Evolutionary conservation across 2,329 filamentous ascomycete genomes (phyloP).

Genomic region (Aspergillus arachidicola): DNA sequence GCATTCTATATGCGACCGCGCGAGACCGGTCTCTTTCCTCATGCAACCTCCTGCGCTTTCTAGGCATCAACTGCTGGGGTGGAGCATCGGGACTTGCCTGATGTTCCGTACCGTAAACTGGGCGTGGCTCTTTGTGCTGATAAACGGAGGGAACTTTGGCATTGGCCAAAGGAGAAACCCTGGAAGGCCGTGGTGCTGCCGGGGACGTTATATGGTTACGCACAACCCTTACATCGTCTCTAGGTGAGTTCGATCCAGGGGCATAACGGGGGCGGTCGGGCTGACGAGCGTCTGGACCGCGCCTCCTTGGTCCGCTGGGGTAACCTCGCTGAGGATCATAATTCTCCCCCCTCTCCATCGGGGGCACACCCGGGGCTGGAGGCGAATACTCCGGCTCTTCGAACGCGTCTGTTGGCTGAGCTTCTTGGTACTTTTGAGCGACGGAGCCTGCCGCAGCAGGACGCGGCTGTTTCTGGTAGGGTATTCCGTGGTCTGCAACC

Average conservation of each 20-base stretch:
- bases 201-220: conserved; percentile 74
- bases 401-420: conserved; percentile 33
- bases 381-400: conserved; percentile 54
- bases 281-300: conserved; percentile 42
- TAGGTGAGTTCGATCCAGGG: conserved; percentile 40
- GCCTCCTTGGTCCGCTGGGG: conserved; percentile 39
- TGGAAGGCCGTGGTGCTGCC: conserved; percentile 73
- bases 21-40: conserved; percentile 39
- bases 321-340: conserved; percentile 27
- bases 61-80: conserved; percentile 47
- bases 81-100: conserved; percentile 49
- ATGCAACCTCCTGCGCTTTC: conserved; percentile 55
- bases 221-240: conserved; percentile 63
- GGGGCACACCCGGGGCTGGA: conserved; percentile 43
- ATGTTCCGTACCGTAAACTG: conserved; percentile 36
- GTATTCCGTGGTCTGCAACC: conserved; percentile 39
- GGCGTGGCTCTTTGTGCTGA: conserved; percentile 57
- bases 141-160: conserved; percentile 54
- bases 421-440: conserved; percentile 24
- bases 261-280: conserved; percentile 44
- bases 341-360: conserved; percentile 32
- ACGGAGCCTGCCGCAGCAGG: conserved; percentile 23
- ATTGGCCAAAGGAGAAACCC: conserved; percentile 62
- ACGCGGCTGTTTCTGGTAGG: conserved; percentile 31
- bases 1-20: conserved; percentile 36